Evolutionary conservation across 495 filamentous ascomycete species (phyloP), one percentile per base, ranked within the genome.

Genomic region (Cenococcum geophilum): DNA sequence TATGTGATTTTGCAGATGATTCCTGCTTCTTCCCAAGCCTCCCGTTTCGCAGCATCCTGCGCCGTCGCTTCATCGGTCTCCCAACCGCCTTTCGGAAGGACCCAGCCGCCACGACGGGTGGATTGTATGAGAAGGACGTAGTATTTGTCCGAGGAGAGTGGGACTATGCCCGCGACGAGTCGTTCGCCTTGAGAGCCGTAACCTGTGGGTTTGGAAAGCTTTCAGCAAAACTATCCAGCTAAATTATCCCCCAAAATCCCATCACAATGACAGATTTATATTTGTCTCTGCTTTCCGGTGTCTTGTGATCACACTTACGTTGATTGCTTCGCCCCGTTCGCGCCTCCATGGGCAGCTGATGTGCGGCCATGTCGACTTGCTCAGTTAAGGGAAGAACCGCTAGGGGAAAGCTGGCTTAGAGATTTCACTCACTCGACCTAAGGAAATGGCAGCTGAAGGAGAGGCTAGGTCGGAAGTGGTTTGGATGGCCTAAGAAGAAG

Each of bases 1-100:
- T 83, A 83, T 59, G 82, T 82, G 69, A 97, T 84, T 34, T 80
- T 86, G 72, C 91, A 89, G 60, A 85, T 75, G 68, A 98, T 91
- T 65, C 93, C 93, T 54, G 90, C 93, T 76, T 98, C 93, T 76
- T 98, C 93, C 93, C 93, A 98, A 48, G 93, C 95, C 76, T 98
- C 93, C 60, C 93, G 76, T 61, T 79, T 80, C 40, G 87, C 87
- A 20, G 86, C 86, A 54, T 88, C 83, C 64, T 81, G 73, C 18
- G 82, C 79, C 35, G 82, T 84, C 42, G 76, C 80, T 76, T 98
- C 93, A 76, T 98, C 93, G 18, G 83, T 86, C 74, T 98, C 93
- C 89, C 95, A 98, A 57, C 93, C 93, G 67, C 93, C 93, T 73
- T 98, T 98, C 57, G 93, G 93, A 58, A 98, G 79, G 42, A 98